Evolutionary conservation across 139 green algal genomes (phyloP).

Genomic region (Auxenochlorella pyrenoidosa): DNA sequence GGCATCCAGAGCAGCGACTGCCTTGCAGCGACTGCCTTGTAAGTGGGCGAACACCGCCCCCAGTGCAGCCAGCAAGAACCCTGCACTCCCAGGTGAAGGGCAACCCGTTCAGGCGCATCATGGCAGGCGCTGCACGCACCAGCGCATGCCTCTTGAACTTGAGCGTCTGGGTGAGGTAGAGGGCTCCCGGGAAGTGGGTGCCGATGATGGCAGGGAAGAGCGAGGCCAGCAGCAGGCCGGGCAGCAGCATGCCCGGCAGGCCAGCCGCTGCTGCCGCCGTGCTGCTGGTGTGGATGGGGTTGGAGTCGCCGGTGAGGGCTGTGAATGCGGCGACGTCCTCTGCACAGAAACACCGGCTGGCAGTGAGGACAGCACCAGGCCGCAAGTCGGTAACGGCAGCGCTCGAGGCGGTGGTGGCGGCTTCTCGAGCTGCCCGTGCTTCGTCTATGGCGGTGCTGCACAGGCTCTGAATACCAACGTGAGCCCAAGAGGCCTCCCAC

Average conservation of each 20-base stretch:
- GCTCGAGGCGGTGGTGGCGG: neutral
- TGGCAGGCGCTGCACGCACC: too few species aligned
- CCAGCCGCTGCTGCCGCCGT: conserved; percentile 42
- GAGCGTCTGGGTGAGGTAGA: conserved; percentile 77
- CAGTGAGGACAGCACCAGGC: neutral
- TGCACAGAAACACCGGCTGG: conserved; percentile 47
- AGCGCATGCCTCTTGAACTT: conserved; percentile 61
- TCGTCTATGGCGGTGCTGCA: neutral
- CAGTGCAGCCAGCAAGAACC: too few species aligned
- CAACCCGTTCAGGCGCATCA: too few species aligned
- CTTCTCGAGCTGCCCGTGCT: too few species aligned
- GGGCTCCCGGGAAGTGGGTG: conserved; percentile 63
- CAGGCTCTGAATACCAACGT: too few species aligned
- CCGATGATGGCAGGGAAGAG: conserved; percentile 85
- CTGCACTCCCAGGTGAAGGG: too few species aligned
- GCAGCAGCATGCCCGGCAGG: conserved; percentile 57
- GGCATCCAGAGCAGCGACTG: too few species aligned
- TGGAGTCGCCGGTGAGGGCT: conserved; percentile 69
- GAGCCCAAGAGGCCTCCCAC: too few species aligned
- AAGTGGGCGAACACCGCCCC: too few species aligned
- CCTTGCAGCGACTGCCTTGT: too few species aligned
- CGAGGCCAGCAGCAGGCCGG: conserved; percentile 76
- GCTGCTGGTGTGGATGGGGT: conserved; percentile 59
- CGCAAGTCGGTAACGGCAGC: neutral
- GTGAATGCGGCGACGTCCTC: conserved; percentile 62